Percentiles rank a stretch among this genome's conserved stretches.
phyloP scores from a whole-genome alignment of 1,139 yeast species.

The Casaregolazyma suthepensis region DNA sequence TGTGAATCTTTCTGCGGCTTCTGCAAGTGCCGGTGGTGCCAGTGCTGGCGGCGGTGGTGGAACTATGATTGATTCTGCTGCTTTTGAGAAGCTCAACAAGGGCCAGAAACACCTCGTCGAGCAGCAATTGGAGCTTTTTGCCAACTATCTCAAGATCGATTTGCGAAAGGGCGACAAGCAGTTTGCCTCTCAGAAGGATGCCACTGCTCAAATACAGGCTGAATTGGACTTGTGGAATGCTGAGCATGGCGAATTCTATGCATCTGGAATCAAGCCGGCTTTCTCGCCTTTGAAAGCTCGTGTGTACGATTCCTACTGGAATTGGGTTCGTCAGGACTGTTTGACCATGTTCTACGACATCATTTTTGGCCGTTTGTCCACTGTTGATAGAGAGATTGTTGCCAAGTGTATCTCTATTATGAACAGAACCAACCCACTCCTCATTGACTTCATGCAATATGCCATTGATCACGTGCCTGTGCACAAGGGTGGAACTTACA shows the following conservation, averaged over 20 bases:
- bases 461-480: conserved; percentile 91
- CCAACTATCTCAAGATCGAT: conserved; percentile 90
- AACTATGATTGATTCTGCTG: conserved; percentile 91
- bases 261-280: conserved; percentile 83
- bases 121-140: conserved; percentile 92
- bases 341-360: conserved; percentile 91
- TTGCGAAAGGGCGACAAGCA: conserved; percentile 86
- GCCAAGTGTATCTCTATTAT: conserved; percentile 94
- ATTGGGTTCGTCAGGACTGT: conserved; percentile 98
- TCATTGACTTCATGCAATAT: conserved; percentile 95
- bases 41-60: conserved; percentile 50
- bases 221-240: conserved; percentile 90
- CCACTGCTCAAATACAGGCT: conserved; percentile 72
- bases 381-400: conserved; percentile 92
- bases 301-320: conserved; percentile 96
- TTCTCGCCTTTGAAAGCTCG: conserved; percentile 92
- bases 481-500: conserved; percentile 80
- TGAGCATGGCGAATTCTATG: conserved; percentile 94
- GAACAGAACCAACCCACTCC: conserved; percentile 94
- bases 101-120: conserved; percentile 86
- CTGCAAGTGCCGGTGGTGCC: conserved; percentile 49
- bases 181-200: conserved; percentile 80
- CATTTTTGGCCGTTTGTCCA: conserved; percentile 84
- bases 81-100: conserved; percentile 87
- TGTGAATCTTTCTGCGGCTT: conserved; percentile 63